Percentiles rank a stretch among this genome's conserved stretches.
These are phyloP conservation scores for Calonectria pteridis DNA, from an alignment of 2,329 filamentous ascomycete genomes.

Conservation along the genomic window DNA sequence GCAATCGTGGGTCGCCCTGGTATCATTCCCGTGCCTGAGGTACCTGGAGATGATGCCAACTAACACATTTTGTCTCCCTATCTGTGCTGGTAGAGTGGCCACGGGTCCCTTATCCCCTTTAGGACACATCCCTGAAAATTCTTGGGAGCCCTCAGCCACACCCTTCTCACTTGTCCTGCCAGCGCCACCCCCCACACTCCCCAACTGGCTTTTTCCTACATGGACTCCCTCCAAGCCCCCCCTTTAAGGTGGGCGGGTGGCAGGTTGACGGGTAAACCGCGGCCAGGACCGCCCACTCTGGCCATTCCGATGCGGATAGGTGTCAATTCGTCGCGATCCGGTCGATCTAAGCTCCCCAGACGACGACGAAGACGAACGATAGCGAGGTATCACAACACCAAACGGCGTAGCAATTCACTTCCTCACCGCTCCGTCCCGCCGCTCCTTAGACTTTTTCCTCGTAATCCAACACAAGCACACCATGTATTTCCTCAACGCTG, in stretches of 20 bases:
- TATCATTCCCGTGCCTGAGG: constrained; percentile 21
- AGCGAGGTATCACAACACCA: constrained; percentile 20
- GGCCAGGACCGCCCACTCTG: constrained; percentile 29
- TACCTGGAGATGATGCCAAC: constrained; percentile 20
- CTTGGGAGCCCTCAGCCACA: constrained; percentile 19
- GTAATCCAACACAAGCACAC: constrained; percentile 8
- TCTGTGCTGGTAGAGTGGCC: constrained; percentile 25
- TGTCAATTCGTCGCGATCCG: constrained; percentile 47
- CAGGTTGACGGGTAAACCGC: constrained; percentile 37
- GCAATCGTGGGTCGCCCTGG: constrained; percentile 34
- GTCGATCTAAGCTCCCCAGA: constrained; percentile 35
- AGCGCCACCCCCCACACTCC: constrained; percentile 8
- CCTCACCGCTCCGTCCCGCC: not conserved
- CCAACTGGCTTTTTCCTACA: not conserved
- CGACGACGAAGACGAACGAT: constrained; percentile 19
- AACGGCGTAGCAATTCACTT: constrained; percentile 18
- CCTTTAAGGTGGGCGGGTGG: constrained; percentile 9
- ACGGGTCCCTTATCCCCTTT: constrained; percentile 38
- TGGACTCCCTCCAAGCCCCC: not conserved
- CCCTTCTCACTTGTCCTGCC: not conserved
- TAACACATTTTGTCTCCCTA: constrained; percentile 29
- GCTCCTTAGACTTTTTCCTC: constrained; percentile 4
- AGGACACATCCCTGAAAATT: constrained; percentile 27
- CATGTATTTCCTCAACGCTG: constrained; percentile 52
- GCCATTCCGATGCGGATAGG: constrained; percentile 41